Evolutionary conservation across 2,329 filamentous ascomycete genomes (phyloP).

Genomic region (Ophiostoma populinum): DNA sequence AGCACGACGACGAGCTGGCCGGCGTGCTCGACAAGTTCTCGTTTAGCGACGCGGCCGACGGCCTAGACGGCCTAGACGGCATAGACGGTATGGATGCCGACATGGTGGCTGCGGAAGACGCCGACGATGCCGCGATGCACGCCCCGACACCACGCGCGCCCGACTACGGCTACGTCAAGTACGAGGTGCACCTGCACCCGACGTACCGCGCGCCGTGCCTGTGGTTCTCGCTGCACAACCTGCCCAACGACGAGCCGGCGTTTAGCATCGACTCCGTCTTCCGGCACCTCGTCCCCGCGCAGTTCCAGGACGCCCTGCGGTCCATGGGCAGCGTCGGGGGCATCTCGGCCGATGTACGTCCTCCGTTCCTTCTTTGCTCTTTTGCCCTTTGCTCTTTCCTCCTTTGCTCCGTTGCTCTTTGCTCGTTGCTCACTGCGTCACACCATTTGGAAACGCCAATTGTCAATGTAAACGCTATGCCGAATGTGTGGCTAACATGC

Average conservation of each 20-base stretch:
- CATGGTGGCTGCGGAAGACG: slow-evolving; percentile 5
- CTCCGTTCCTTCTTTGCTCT: too few relatives aligned
- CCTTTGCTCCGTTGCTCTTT: too few relatives aligned
- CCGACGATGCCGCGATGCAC: slow-evolving; percentile 23
- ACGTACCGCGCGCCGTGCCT: slow-evolving; percentile 60
- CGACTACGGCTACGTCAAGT: slow-evolving; percentile 36
- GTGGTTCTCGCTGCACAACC: slow-evolving; percentile 51
- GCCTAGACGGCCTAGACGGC: too few relatives aligned
- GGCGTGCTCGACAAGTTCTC: slow-evolving; percentile 28
- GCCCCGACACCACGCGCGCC: slow-evolving; percentile 13
- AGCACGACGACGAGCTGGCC: slow-evolving; percentile 26
- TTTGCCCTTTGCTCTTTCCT: too few relatives aligned
- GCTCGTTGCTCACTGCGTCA: too few relatives aligned
- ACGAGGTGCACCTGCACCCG: slow-evolving; percentile 59
- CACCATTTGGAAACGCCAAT: too few relatives aligned
- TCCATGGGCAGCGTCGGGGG: slow-evolving; percentile 48
- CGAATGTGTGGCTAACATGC: too few relatives aligned
- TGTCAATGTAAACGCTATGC: neutral
- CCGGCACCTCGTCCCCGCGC: slow-evolving; percentile 48
- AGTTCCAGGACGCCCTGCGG: slow-evolving; percentile 44
- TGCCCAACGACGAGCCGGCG: slow-evolving; percentile 35
- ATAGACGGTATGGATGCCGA: neutral
- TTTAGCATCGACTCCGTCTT: slow-evolving; percentile 55
- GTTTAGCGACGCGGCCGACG: slow-evolving; percentile 17
- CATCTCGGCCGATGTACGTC: slow-evolving; percentile 62